Evolutionary conservation across 768 basidiomycete species (phyloP).

Genomic region (Phanerodontia chrysosporium): DNA sequence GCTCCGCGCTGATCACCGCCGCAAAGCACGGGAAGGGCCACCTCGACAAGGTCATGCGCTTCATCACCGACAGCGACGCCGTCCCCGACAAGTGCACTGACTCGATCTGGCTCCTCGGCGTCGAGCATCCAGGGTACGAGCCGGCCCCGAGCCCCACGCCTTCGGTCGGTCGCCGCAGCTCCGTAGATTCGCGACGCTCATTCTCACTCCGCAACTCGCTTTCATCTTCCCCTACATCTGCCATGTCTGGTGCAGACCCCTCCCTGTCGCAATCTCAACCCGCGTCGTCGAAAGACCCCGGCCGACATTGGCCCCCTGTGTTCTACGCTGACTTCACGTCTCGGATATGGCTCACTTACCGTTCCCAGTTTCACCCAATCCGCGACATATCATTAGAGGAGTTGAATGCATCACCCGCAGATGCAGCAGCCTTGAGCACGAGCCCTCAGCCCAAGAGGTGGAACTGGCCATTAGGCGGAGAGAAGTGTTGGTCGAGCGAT

Average conservation of each 20-base stretch:
- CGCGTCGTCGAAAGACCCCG: constrained; percentile 36
- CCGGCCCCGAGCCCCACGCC: constrained; percentile 25
- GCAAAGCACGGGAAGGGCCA: constrained; percentile 74
- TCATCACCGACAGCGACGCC: constrained; percentile 91
- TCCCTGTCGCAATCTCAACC: constrained; percentile 35
- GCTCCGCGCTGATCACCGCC: constrained; percentile 55
- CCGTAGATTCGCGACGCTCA: constrained; percentile 38
- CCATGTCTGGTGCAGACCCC: constrained; percentile 22
- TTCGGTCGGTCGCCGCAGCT: constrained; percentile 30
- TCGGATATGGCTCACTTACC: constrained; percentile 89
- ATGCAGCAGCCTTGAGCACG: constrained; percentile 14
- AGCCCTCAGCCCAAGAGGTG: constrained; percentile 51
- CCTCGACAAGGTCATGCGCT: constrained; percentile 80
- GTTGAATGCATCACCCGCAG: constrained; percentile 33
- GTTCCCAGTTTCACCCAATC: constrained; percentile 81
- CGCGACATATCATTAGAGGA: constrained; percentile 50
- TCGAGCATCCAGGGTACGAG: constrained; percentile 75
- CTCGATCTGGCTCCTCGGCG: constrained; percentile 87
- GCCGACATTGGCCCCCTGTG: constrained; percentile 66
- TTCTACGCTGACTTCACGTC: constrained; percentile 91
- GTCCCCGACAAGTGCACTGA: constrained; percentile 76
- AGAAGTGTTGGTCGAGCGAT: constrained; percentile 82
- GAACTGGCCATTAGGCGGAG: constrained; percentile 59
- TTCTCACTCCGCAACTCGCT: constrained; percentile 43
- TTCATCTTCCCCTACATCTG: constrained; percentile 32